A percentile compares a stretch with the other conserved stretches of the same genome.
Conservation (phyloP, 495 filamentous ascomycete species). For the Podospora anserina region DNA sequence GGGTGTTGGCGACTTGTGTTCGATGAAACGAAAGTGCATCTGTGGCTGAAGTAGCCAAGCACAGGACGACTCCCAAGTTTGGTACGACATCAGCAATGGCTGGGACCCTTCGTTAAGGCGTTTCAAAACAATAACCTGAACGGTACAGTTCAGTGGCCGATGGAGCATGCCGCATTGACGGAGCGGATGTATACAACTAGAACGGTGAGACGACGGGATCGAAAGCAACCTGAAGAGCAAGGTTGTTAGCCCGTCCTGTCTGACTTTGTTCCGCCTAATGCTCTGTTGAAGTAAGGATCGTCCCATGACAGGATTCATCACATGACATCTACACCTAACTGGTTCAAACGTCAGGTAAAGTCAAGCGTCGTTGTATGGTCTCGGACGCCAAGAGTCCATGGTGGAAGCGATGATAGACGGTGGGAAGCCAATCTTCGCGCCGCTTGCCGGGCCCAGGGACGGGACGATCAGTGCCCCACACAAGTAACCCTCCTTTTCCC, state of each 20-base stretch:
- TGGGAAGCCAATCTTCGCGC: slow-evolving; percentile 13
- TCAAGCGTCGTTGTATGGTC: background rate
- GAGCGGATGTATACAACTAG: background rate
- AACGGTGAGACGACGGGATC: background rate
- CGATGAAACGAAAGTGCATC: background rate
- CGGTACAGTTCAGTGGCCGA: background rate
- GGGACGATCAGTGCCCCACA: slow-evolving; percentile 34
- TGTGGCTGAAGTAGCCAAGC: background rate
- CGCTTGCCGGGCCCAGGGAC: slow-evolving; percentile 26
- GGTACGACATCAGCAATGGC: background rate
- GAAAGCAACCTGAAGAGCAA: background rate
- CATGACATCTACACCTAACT: background rate
- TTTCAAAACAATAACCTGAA: slow-evolving; percentile 8
- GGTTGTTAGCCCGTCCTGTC: background rate
- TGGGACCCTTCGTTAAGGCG: slow-evolving; percentile 2
- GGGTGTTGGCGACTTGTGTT: background rate
- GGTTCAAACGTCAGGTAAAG: background rate
- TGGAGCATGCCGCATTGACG: slow-evolving; percentile 11
- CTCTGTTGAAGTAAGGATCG: background rate
- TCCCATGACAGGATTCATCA: background rate
- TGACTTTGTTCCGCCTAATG: background rate
- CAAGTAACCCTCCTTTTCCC: slow-evolving; percentile 13
- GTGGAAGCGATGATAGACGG: background rate
- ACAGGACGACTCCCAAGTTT: background rate
- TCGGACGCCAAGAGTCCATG: background rate